Conservation (phyloP, 83 land plant genomes). For the Thuja plicata region DNA sequence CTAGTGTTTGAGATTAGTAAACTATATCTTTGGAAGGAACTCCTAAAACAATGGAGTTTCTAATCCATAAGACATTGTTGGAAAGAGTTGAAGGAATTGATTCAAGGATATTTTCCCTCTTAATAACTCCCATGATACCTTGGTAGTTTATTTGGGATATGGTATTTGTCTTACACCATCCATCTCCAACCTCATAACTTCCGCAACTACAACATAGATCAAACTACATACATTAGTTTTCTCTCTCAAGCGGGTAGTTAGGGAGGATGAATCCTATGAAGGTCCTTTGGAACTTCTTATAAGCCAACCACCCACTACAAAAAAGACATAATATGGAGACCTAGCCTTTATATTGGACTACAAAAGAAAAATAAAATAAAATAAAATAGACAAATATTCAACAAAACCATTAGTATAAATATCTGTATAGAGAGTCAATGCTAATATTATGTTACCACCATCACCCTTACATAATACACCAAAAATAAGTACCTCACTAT, state of each 20-base stretch:
- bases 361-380: neutral
- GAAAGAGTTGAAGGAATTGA: neutral
- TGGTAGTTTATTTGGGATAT: neutral
- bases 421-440: no score
- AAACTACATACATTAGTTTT: conserved; percentile 31
- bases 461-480: no score
- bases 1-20: neutral
- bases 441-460: no score
- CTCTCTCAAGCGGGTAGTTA: conserved; percentile 18
- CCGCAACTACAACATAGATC: conserved; percentile 54
- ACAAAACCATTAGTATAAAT: neutral
- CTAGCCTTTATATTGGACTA: conserved; percentile 22
- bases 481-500: no score
- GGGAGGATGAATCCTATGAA: conserved; percentile 24
- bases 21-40: neutral
- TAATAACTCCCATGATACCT: neutral
- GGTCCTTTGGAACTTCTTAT: conserved; percentile 28
- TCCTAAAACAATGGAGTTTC: neutral
- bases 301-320: conserved; percentile 20
- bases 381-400: neutral
- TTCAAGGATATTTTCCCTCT: neutral
- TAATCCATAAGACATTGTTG: no score
- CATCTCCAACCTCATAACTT: conserved; percentile 41
- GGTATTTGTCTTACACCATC: no score
- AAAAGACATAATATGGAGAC: conserved; percentile 60